Base-by-base conservation (phyloP, 306 rosid genomes). In the Quercus dentata region DNA sequence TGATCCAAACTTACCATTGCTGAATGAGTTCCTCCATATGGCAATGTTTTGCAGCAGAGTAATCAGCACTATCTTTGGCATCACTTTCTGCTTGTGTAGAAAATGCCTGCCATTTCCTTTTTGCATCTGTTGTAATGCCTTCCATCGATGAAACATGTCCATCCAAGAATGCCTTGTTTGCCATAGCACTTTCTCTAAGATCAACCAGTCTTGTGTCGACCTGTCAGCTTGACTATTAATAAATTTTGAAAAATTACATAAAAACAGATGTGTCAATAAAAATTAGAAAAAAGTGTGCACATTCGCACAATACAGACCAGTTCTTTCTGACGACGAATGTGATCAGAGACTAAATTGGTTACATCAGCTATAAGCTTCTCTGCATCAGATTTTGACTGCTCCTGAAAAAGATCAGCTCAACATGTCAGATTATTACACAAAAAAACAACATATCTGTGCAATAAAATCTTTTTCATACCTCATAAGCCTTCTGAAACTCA, bases 11-110 rank as follows among this genome's bases (percentile, higher is more conserved):
- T 67, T 81, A 87, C 99, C 94, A 82, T 68, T 93, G 92, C 80
- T 93, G 94, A 75, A 93, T 73, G 65, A 93, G 91, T n/a, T 28
- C 86, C 83, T 93, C 97, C 92, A 93, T 86, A 20, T 93, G 97
- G 71, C 98, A 93, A 86, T 96, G 98, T 81, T 93, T 93, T 10
- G 93, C 92, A 3, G 97, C 97, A 75, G 97, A 89, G 83, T 89
- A 90, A 72, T 91, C 98, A 73, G 89, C 94, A 41, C 84, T 84
- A 35, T 90, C 98, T 75, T 78, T 93, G 5, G 88, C 85, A 56
- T 90, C 97, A 54, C 84, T 89, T 76, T 91, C 98, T 20, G 97
- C 95, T 73, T 91, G 91, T 28, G 62, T n/a, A 59, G 90, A 87
- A 78, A 88, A 95, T 28, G 89, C 79, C 73, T 89, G 88, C 99